Percentiles rank a stretch among this genome's conserved stretches.
Conservation (phyloP, 1,139 yeast species). For the Pichia sp. region DNA sequence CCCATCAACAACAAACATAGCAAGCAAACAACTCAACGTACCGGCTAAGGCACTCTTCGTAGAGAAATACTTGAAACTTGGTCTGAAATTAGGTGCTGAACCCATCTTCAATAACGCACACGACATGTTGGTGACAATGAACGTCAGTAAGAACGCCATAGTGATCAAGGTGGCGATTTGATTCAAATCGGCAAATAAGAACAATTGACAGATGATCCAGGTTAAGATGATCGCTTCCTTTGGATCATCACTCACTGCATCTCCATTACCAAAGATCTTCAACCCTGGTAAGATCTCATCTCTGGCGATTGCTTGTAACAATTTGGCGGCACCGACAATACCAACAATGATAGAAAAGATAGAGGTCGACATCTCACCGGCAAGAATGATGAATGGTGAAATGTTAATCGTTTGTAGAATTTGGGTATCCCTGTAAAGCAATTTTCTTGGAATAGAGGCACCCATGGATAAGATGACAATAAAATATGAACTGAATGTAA, state of each 20-base stretch:
- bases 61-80: constrained; percentile 86
- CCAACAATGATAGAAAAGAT: constrained; percentile 94
- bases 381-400: constrained; percentile 65
- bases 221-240: constrained; percentile 66
- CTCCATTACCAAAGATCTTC: constrained; percentile 45
- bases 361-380: constrained; percentile 90
- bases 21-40: constrained; percentile 62
- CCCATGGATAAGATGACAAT: constrained; percentile 81
- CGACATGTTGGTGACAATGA: constrained; percentile 89
- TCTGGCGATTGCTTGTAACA: constrained; percentile 86
- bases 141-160: constrained; percentile 96
- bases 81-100: constrained; percentile 95
- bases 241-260: constrained; percentile 40
- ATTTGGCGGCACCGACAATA: constrained; percentile 89
- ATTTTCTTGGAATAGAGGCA: constrained; percentile 70
- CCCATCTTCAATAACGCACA: constrained; percentile 86
- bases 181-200: constrained; percentile 85
- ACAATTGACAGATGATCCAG: constrained; percentile 79
- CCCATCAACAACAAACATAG: constrained; percentile 96
- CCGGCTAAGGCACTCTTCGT: constrained; percentile 81
- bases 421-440: constrained; percentile 75
- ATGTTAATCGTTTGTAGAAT: constrained; percentile 79
- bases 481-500: constrained; percentile 74
- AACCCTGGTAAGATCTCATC: constrained; percentile 84
- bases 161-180: constrained; percentile 94